Conservation (phyloP, 1,284 basidiomycete species). For the Peniophora sp. region DNA sequence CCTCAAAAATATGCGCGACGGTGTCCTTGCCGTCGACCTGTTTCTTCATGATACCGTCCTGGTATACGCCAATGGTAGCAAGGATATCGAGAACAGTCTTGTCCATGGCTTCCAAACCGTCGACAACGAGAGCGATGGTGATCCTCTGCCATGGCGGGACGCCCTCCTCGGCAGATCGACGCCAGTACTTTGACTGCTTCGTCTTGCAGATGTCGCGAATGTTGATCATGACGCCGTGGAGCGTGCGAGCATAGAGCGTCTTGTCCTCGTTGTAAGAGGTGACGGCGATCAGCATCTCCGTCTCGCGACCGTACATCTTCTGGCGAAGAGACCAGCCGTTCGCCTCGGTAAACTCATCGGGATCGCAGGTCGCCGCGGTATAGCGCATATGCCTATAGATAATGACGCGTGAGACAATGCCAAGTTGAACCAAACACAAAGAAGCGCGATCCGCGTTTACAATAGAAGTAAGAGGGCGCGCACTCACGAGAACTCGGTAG, state of each 20-base stretch:
- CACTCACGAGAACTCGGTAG: conserved; percentile 80
- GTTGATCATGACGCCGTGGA: conserved; percentile 96
- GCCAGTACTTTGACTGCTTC: conserved; percentile 93
- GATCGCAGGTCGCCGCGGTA: conserved; percentile 89
- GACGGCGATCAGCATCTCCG: conserved; percentile 89
- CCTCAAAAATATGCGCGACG: conserved; percentile 88
- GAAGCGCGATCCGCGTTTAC: too few relatives aligned
- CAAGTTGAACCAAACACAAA: not conserved
- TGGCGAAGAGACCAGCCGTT: conserved; percentile 81
- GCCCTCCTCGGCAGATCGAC: conserved; percentile 78
- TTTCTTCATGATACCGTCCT: conserved; percentile 97
- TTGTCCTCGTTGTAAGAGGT: conserved; percentile 93
- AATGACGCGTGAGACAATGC: not conserved
- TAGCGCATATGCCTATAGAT: conserved; percentile 84
- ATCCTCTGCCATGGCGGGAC: conserved; percentile 90
- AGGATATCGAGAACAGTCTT: conserved; percentile 87
- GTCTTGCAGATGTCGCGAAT: conserved; percentile 98
- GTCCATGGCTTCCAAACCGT: conserved; percentile 95
- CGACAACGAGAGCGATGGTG: conserved; percentile 85
- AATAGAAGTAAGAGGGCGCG: too few relatives aligned
- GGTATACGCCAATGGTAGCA: conserved; percentile 84
- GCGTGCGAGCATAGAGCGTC: conserved; percentile 84
- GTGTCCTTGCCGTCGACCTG: conserved; percentile 89
- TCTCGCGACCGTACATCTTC: conserved; percentile 82
- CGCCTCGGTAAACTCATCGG: conserved; percentile 83